A percentile compares a stretch with the other conserved stretches of the same genome.
phyloP scores from a whole-genome alignment of 306 rosid genomes.

The Cucurbita moschata region DNA sequence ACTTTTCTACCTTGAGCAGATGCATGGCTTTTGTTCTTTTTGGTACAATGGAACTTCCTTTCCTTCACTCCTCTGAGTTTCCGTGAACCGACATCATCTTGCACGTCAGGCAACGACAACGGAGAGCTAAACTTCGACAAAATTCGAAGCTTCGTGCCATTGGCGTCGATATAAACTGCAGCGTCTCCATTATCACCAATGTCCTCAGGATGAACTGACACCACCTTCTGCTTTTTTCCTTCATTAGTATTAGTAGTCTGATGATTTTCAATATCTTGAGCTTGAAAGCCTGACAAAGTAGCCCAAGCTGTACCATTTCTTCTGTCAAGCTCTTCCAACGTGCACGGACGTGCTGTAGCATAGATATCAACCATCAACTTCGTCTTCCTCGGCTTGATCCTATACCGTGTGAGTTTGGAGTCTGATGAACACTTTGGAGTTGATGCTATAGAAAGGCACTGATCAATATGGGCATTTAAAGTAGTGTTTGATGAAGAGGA shows the following conservation, averaged over 20 bases:
- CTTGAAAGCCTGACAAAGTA: slow-evolving; percentile 19
- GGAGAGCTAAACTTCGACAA: slow-evolving; percentile 30
- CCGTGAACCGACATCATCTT: slow-evolving; percentile 23
- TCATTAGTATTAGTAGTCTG: slow-evolving; percentile 17
- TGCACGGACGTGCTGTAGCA: slow-evolving; percentile 30
- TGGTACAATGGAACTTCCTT: slow-evolving; percentile 20
- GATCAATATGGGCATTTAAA: slow-evolving; percentile 54
- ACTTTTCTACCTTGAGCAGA: slow-evolving; percentile 18
- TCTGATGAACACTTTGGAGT: slow-evolving; percentile 29
- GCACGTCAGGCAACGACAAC: slow-evolving; percentile 12
- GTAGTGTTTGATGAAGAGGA: slow-evolving; percentile 51
- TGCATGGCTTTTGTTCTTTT: slow-evolving; percentile 27
- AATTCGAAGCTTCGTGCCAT: slow-evolving; percentile 40
- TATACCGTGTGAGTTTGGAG: slow-evolving; percentile 26
- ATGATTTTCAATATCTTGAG: slow-evolving; percentile 17
- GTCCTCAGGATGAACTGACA: slow-evolving; percentile 16
- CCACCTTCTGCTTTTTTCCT: slow-evolving; percentile 19
- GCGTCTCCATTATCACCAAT: slow-evolving; percentile 22
- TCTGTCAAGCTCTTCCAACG: slow-evolving; percentile 44
- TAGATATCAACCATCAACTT: slow-evolving; percentile 46
- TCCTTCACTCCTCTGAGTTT: slow-evolving; percentile 22
- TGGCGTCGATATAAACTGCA: slow-evolving; percentile 36
- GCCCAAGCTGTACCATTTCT: slow-evolving; percentile 50
- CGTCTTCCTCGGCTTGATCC: slow-evolving; percentile 40
- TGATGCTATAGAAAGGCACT: slow-evolving; percentile 44